Evolutionary conservation across 352 stramenopile species (phyloP), one percentile per base, ranked within the genome.

Genomic region (Phytophthora podocarpi): DNA sequence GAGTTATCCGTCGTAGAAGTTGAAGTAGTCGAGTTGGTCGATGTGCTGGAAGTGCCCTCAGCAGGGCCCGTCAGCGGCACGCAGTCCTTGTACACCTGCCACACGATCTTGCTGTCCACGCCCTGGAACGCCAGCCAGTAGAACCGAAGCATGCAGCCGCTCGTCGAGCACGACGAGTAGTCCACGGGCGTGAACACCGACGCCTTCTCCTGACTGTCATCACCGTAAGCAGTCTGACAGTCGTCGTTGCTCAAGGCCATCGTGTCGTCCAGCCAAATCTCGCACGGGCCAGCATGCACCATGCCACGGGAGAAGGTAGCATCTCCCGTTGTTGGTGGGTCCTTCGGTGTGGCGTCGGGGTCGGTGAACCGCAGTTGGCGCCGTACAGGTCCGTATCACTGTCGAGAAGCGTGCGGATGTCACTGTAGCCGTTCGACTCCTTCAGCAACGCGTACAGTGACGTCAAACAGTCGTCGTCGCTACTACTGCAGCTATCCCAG

Each of bases 71-170:
- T 36, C 9, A 76, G 47, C 4, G 62, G 62, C n/a, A 71, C 16
- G 23, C 63, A 76, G 41, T 73, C 67, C 36, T 70, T 74, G 61
- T 78, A 76, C 6, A 70, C 61, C 27, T 78, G 70, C 70, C 70
- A 75, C 1, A 54, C 47, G 4, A 56, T 69, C 36, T 72, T 53
- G 10, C 53, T 47, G n/a, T 73, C 49, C 1, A 43, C 34, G 35
- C 59, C 53, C 43, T 78, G 66, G 9, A 78, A 34, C 3, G 66
- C 70, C 13, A 78, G 39, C 62, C 67, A 76, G 48, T 73, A 78
- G 51, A 65, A 78, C 8, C 56, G 56, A n/a, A 76, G 56, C 61
- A 74, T 76, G 58, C 70, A 78, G 1, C 68, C 68, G 1, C 41
- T 28, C 1, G 62, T 27, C 0, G 34, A 10, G 20, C 70, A 78